Conservation (phyloP, 352 stramenopile species). For the Pythium guiyangense region DNA sequence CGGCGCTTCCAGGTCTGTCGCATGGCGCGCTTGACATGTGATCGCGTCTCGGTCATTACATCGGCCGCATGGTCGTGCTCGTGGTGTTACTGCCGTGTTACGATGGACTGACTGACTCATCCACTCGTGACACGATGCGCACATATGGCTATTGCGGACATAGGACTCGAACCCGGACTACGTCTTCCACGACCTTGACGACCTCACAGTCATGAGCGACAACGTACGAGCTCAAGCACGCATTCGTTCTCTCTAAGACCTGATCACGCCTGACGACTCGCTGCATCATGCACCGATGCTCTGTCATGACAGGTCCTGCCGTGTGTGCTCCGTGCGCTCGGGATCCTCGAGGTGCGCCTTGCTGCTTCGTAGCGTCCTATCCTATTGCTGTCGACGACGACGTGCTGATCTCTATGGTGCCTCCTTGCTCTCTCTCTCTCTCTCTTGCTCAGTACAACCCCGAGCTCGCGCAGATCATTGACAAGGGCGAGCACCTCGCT, state of each 20-base stretch:
- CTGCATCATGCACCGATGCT: not conserved
- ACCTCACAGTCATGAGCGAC: conserved; percentile 63
- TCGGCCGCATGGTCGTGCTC: not conserved
- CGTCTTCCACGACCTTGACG: conserved; percentile 52
- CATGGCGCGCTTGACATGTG: no score
- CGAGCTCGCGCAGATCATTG: conserved; percentile 44
- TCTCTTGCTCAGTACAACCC: conserved; percentile 36
- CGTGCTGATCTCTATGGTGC: not conserved
- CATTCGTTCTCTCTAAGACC: no score
- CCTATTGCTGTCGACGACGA: not conserved
- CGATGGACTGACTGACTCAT: not conserved
- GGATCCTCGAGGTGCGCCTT: conserved; percentile 54
- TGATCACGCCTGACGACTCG: no score
- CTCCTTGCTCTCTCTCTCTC: not conserved
- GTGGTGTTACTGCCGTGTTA: not conserved
- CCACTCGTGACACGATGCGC: not conserved
- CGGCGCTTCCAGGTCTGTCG: conserved; percentile 56
- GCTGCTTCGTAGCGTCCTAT: not conserved
- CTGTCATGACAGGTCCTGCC: conserved; percentile 41
- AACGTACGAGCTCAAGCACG: conserved; percentile 31
- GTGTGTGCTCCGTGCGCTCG: conserved; percentile 65
- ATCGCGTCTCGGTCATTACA: not conserved
- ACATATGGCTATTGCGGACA: not conserved
- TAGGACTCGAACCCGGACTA: conserved; percentile 47
- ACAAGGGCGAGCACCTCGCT: conserved; percentile 41